Evolutionary conservation across 2,329 filamentous ascomycete genomes (phyloP), one percentile per base, ranked within the genome.

Genomic region (Cercospora berteroae): DNA sequence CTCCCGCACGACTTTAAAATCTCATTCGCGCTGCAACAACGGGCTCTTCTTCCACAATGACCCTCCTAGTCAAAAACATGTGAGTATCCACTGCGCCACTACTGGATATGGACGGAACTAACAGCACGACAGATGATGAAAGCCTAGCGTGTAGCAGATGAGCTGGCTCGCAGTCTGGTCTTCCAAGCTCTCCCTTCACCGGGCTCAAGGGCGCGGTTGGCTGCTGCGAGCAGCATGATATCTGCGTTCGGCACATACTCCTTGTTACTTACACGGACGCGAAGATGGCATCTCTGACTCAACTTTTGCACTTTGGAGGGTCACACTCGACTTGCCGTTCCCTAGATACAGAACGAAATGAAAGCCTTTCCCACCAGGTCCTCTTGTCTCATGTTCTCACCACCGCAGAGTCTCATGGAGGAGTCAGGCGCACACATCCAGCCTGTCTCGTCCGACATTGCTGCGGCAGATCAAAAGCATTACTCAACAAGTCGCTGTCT

Each of bases 31-130:
- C 50, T 60, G 42, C 62, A 25, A 55, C 55, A 69, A 72, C 74
- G 79, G 73, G 79, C 75, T 80, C 81, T 82, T 81, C 85, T 85
- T 79, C 79, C 77, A 81, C 89, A 86, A 90, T 89, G 87, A 94
- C 94, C 93, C 96, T 97, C 94, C 93, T 93, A 92, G 94, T 97
- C 96, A 96, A 96, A 90, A 89, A 90, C 88, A 92, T 85, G 94
- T 97, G 85, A 87, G 93, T 88, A 68, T 13, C 18, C 16, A 31
- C 27, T 16, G 25, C 56, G 27, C 10, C 10, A 27, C 63, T 68
- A 12, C 33, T 18, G 8, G 3, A 23, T 13, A n/a, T 44, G 36
- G 29, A 50, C 16, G 71, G 78, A 70, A 79, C 73, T 72, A 69
- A 60, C 60, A 42, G 12, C 4, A 1, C 60, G 36, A 67, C 74